Evolutionary conservation across 1,139 yeast species (phyloP).

Genomic region (Schizosaccharomyces versatilis): DNA sequence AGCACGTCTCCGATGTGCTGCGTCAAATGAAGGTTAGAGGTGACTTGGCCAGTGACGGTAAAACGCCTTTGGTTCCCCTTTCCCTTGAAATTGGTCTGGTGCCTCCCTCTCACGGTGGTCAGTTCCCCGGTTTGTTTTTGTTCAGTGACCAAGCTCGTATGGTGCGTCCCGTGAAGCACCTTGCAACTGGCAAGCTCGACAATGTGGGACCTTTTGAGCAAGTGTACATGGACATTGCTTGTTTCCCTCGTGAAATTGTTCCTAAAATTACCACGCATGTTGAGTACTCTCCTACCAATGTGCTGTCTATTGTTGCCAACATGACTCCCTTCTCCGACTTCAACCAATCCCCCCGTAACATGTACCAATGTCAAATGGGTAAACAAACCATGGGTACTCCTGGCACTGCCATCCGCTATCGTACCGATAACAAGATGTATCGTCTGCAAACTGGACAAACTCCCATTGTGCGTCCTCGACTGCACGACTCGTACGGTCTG

Average conservation of each 20-base stretch:
- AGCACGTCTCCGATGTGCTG: slow-evolving; percentile 65
- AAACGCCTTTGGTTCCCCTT: slow-evolving; percentile 35
- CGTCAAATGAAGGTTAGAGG: slow-evolving; percentile 63
- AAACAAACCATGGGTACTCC: slow-evolving; percentile 99
- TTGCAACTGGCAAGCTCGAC: slow-evolving; percentile 43
- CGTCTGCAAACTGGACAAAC: slow-evolving; percentile 90
- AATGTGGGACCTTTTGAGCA: slow-evolving; percentile 88
- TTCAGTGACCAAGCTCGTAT: slow-evolving; percentile 86
- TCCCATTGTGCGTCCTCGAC: slow-evolving; percentile 82
- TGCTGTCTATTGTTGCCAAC: slow-evolving; percentile 80
- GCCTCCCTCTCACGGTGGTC: slow-evolving; percentile 87
- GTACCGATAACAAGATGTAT: slow-evolving; percentile 87
- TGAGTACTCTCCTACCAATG: slow-evolving; percentile 85
- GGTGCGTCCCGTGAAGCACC: slow-evolving; percentile 85
- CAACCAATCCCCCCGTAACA: slow-evolving; percentile 96
- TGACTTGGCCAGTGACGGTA: slow-evolving; percentile 22
- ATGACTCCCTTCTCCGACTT: slow-evolving; percentile 94
- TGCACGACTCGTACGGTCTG: slow-evolving; percentile 91
- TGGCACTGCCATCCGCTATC: slow-evolving; percentile 76
- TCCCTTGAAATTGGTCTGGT: slow-evolving; percentile 86
- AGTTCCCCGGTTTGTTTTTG: slow-evolving; percentile 81
- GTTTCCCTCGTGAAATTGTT: slow-evolving; percentile 76
- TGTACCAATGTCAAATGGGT: slow-evolving; percentile 99
- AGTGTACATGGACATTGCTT: slow-evolving; percentile 90
- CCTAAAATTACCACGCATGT: slow-evolving; percentile 71